phyloP scores from a whole-genome alignment of 345 rosid genomes.

The Kandelia obovata region DNA sequence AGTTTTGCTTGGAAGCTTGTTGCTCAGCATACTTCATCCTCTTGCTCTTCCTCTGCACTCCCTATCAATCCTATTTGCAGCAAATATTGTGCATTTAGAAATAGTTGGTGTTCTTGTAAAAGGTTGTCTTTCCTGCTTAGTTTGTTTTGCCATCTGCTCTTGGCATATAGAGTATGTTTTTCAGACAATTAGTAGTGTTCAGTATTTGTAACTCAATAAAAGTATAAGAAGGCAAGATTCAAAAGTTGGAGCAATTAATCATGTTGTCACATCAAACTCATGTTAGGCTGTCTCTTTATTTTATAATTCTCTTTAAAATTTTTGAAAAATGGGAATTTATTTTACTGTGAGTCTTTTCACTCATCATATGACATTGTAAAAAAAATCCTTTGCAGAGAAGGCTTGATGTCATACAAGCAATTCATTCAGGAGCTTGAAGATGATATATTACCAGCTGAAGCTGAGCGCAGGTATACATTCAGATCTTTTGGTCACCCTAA shows the following conservation, averaged over 20 bases:
- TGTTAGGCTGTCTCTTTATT: too few species aligned
- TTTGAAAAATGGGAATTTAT: background rate
- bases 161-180: background rate
- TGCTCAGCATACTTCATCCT: too few species aligned
- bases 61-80: too few species aligned
- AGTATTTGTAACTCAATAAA: too few species aligned
- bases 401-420: slow-evolving; percentile 99
- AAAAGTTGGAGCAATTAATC: too few species aligned
- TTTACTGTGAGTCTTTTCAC: background rate
- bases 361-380: slow-evolving; percentile 7
- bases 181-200: too few species aligned
- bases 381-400: slow-evolving; percentile 63
- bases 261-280: too few species aligned
- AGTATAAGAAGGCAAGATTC: too few species aligned
- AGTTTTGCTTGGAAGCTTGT: too few species aligned
- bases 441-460: slow-evolving; percentile 93
- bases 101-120: too few species aligned
- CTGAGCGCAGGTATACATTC: slow-evolving; percentile 78
- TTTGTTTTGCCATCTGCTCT: background rate
- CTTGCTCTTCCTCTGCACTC: too few species aligned
- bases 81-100: too few species aligned
- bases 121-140: background rate
- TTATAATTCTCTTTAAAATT: background rate
- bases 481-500: slow-evolving; percentile 2
- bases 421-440: slow-evolving; percentile 99